Base-by-base conservation (phyloP, 306 rosid genomes). In the Lotus japonicus region DNA sequence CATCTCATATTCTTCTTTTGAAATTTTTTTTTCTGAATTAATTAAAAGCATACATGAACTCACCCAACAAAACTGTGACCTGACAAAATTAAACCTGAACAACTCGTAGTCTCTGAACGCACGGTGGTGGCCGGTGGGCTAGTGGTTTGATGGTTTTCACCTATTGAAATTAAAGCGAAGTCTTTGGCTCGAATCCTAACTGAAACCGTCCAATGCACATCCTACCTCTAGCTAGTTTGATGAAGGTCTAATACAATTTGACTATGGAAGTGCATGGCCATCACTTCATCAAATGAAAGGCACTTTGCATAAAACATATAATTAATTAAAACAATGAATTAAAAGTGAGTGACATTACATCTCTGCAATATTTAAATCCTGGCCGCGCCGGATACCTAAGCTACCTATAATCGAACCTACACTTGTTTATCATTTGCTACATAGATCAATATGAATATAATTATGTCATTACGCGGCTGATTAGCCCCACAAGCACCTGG, bases 301-400 rank as follows among this genome's bases (percentile, higher is more conserved):
- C 43, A 68, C 80, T 68, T 72, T 38, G 57, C 51, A 67, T 59
- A 51, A 50, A 68, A 54, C 23, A 43, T 66, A 12, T 48, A 74
- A 77, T 74, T 67, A 80, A 74, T 57, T 81, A 62, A 72, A 58
- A 43, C 23, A 45, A 31, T 31, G 57, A 46, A 64, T 46, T 45
- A 21, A 64, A 76, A 69, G 72, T 19, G 18, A 51, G 64, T 68
- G 77, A 72, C 75, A 79, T 70, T 64, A 53, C 67, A 63, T 58
- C 17, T 58, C 62, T 41, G 46, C 50, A 69, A 80, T 80, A 77
- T 77, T 70, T 69, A 76, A 83, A 65, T 69, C 45, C 58, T 36
- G 38, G 31, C 71, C 41, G 58, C 80, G 72, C 73, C 80, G 74
- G 77, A 71, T 50, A 66, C 73, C 77, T 72, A 77, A 72, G 53